phyloP scores from a whole-genome alignment of 83 land plant genomes.

The Isoetes engelmannii region DNA sequence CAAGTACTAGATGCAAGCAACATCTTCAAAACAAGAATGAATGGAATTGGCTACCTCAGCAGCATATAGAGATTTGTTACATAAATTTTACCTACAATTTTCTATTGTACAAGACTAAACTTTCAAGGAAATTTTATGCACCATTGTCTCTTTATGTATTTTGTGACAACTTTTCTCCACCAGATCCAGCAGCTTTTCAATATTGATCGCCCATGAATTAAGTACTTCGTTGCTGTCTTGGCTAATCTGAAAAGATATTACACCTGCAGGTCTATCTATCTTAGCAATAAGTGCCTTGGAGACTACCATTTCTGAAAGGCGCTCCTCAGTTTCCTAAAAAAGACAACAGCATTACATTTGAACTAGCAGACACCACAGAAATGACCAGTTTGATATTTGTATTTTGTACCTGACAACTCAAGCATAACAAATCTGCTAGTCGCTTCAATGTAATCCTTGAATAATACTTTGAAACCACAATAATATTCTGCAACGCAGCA shows the following conservation, averaged over 20 bases:
- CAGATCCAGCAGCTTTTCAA: constrained; percentile 90
- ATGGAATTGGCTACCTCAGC: too few species aligned
- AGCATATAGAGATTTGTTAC: too few species aligned
- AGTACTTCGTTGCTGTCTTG: constrained; percentile 87
- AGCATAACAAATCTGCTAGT: constrained; percentile 77
- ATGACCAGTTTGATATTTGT: neutral
- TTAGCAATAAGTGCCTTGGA: constrained; percentile 82
- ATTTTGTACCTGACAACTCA: constrained; percentile 52
- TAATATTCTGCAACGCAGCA: constrained; percentile 62
- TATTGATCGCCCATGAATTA: constrained; percentile 81
- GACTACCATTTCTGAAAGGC: constrained; percentile 94
- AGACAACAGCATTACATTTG: neutral
- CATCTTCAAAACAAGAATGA: too few species aligned
- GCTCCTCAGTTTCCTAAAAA: constrained; percentile 86
- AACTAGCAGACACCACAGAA: neutral
- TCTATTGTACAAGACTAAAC: constrained; percentile 15
- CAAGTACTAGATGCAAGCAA: too few species aligned
- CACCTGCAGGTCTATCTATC: constrained; percentile 84
- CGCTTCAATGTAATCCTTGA: constrained; percentile 79
- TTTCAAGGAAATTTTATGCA: constrained; percentile 81
- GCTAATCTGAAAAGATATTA: constrained; percentile 61
- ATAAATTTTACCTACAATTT: too few species aligned
- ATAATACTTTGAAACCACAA: constrained; percentile 94
- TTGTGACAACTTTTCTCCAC: constrained; percentile 99
- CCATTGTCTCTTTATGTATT: constrained; percentile 98